Percentiles rank a stretch among this genome's conserved stretches.
These are phyloP conservation scores for Raffaelea arxii DNA, from an alignment of 2,329 filamentous ascomycete species.

Conservation along the genomic window DNA sequence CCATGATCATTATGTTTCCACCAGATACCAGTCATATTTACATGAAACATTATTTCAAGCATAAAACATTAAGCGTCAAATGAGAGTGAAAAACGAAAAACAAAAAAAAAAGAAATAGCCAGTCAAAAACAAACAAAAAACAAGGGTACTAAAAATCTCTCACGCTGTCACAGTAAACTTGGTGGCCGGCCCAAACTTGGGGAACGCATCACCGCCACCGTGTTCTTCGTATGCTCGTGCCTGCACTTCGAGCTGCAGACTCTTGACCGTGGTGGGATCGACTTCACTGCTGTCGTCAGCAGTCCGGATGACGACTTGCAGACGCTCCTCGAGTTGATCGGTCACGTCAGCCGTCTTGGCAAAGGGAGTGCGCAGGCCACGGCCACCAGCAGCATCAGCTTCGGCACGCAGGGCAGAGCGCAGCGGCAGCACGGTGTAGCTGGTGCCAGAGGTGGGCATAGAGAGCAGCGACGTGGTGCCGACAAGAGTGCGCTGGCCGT, in stretches of 20 bases:
- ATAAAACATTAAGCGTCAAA: too few species aligned
- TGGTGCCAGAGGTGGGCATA: constrained; percentile 25
- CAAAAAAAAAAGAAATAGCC: background rate
- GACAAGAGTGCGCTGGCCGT: constrained; percentile 12
- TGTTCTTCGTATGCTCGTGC: constrained; percentile 15
- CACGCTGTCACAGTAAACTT: too few species aligned
- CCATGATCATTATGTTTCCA: too few species aligned
- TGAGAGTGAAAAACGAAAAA: too few species aligned
- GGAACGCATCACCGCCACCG: constrained; percentile 13
- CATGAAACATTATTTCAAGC: too few species aligned
- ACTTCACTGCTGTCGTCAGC: constrained; percentile 19
- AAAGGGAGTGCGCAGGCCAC: background rate
- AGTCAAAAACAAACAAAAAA: background rate
- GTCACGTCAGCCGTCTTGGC: constrained; percentile 17
- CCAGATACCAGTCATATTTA: too few species aligned
- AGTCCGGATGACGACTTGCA: constrained; percentile 14
- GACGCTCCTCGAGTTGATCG: constrained; percentile 19
- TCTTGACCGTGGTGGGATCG: constrained; percentile 18
- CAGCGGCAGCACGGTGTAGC: constrained; percentile 24
- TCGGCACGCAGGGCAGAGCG: constrained; percentile 8
- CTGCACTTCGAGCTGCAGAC: constrained; percentile 27
- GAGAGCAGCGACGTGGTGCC: constrained; percentile 25
- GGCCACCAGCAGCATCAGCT: background rate
- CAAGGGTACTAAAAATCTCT: too few species aligned
- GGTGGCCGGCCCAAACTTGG: constrained; percentile 13